Evolutionary conservation across 2,329 filamentous ascomycete genomes (phyloP), one percentile per base, ranked within the genome.

Genomic region (Harringtonia aguacate): DNA sequence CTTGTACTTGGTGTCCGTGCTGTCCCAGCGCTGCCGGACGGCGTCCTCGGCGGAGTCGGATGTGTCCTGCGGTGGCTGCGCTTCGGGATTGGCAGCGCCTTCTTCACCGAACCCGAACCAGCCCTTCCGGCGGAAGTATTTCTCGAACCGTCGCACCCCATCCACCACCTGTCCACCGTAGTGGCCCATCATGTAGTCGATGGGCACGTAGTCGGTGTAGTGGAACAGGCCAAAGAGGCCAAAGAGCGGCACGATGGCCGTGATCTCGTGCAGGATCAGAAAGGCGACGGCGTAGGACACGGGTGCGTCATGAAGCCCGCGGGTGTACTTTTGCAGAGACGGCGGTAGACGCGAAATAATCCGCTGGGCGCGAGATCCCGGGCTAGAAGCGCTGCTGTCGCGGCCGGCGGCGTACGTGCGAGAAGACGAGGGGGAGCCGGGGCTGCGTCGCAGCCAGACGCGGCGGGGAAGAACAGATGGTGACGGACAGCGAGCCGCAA

Each of bases 261-360:
- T 97, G 36, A 95, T 60, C 62, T 98, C 92, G 67, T 98, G 92
- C 0, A 98, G 73, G 33, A 95, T 68, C 12, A 97, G 69, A 61
- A 98, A 98, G 0, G 90, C 81, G 2, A 83, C 77, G 35, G 94
- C 70, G 63, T 95, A 87, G 1, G 86, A 86, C 36, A 88, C 62
- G 0, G 92, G 92, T 1, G 88, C 88, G 44, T 75, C 71, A 46
- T 81, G 77, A 4, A 98, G 75, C 1, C 79, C 77, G 1, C 67
- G 63, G 1, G 85, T 81, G 65, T 88, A 86, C 42, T 68, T 72
- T 46, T 77, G 83, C 13, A 94, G 70, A 48, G 79, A 81, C 5
- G 58, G 65, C 3, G 86, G 87, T 8, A 85, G 71, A 48, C 70
- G 70, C 28, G 63, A 48, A 20, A 75, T 66, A 55, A 78, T 61